These are phyloP conservation scores for Aspergillus haitiensis DNA, from an alignment of 495 filamentous ascomycete species.

Conservation along the genomic window DNA sequence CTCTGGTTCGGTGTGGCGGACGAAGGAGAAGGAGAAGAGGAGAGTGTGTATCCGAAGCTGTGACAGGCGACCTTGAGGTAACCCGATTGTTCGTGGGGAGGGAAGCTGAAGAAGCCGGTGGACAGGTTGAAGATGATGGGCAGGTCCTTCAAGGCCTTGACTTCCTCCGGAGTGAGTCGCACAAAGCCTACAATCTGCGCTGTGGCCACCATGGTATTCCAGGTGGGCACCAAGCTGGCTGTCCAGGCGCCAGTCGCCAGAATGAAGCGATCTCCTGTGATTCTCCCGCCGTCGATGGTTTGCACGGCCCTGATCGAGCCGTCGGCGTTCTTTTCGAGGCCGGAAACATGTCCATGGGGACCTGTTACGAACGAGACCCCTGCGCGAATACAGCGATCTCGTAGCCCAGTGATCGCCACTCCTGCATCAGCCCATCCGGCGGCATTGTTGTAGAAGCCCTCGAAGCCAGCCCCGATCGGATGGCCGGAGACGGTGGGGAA, in stretches of 20 bases:
- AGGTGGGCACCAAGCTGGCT: slow-evolving; percentile 63
- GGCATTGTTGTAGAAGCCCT: slow-evolving; percentile 68
- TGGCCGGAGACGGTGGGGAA: slow-evolving; percentile 46
- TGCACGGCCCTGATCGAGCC: slow-evolving; percentile 23
- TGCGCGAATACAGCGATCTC: slow-evolving; percentile 33
- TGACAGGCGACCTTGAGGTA: slow-evolving; percentile 74
- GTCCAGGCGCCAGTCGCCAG: slow-evolving; percentile 83
- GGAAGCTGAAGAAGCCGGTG: slow-evolving; percentile 75
- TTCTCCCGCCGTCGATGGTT: slow-evolving; percentile 39
- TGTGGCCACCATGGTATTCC: slow-evolving; percentile 65
- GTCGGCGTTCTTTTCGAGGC: slow-evolving; percentile 38
- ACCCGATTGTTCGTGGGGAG: slow-evolving; percentile 48
- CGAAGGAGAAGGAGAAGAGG: background rate
- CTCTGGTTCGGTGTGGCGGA: slow-evolving; percentile 8
- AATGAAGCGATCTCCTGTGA: slow-evolving; percentile 66
- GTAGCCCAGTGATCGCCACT: slow-evolving; percentile 58
- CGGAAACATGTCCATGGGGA: slow-evolving; percentile 29
- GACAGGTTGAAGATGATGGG: slow-evolving; percentile 74
- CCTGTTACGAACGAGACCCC: slow-evolving; percentile 36
- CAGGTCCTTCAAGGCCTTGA: slow-evolving; percentile 54
- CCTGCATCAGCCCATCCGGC: slow-evolving; percentile 80
- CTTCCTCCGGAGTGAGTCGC: slow-evolving; percentile 61
- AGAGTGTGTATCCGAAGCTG: slow-evolving; percentile 62
- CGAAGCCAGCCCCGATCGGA: slow-evolving; percentile 51
- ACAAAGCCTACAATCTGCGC: slow-evolving; percentile 75